Evolutionary conservation across 2,329 filamentous ascomycete species (phyloP).

Genomic region (Fusarium solani-melongenae): DNA sequence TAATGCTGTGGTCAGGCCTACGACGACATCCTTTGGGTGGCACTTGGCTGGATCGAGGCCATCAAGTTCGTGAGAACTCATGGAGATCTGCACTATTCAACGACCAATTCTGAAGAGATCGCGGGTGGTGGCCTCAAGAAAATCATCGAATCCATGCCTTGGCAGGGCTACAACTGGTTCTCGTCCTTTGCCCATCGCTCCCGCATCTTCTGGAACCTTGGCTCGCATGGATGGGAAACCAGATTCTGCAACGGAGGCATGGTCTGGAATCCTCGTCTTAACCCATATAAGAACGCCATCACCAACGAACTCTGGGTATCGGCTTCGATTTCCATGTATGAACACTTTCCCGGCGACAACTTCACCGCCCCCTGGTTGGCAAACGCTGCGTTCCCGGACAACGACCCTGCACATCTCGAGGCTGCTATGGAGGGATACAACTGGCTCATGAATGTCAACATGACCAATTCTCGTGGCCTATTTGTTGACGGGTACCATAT

Average conservation of each 20-base stretch:
- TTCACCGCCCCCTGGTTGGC: slow-evolving; percentile 75
- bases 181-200: slow-evolving; percentile 85
- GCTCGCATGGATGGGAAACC: slow-evolving; percentile 83
- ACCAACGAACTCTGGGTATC: slow-evolving; percentile 92
- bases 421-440: slow-evolving; percentile 82
- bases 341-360: slow-evolving; percentile 84
- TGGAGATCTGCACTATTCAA: slow-evolving; percentile 68
- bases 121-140: slow-evolving; percentile 40
- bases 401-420: slow-evolving; percentile 74
- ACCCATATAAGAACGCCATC: slow-evolving; percentile 95
- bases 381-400: slow-evolving; percentile 38
- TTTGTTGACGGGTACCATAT: slow-evolving; percentile 94
- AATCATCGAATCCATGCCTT: slow-evolving; percentile 60
- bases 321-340: slow-evolving; percentile 88
- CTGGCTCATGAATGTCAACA: slow-evolving; percentile 83
- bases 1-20: slow-evolving; percentile 69
- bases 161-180: slow-evolving; percentile 82
- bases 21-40: slow-evolving; percentile 96
- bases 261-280: slow-evolving; percentile 84
- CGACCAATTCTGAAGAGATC: slow-evolving; percentile 2
- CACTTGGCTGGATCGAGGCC: slow-evolving; percentile 88
- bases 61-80: slow-evolving; percentile 82
- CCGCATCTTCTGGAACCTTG: slow-evolving; percentile 86
- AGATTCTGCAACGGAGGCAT: slow-evolving; percentile 87
- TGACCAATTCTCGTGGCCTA: slow-evolving; percentile 80